Evolutionary conservation across 768 basidiomycete genomes (phyloP).

Genomic region (Hemileccinum impolitum): DNA sequence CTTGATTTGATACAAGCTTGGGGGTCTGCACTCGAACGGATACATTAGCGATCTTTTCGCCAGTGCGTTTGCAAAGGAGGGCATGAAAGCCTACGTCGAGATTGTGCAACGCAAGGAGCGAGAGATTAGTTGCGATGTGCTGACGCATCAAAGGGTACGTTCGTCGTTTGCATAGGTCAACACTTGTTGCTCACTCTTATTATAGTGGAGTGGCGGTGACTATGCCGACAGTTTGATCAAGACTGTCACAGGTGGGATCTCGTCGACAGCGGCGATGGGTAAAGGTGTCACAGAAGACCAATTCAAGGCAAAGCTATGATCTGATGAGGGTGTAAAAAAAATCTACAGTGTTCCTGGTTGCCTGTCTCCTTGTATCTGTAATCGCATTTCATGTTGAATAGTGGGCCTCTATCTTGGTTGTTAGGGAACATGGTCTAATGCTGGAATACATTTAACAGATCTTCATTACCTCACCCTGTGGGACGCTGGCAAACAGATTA

Average conservation of each 20-base stretch:
- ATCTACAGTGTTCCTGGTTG: not conserved
- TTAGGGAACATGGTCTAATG: not conserved
- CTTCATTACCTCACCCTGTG: conserved; percentile 2
- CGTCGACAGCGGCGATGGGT: conserved; percentile 99
- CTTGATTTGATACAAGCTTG: conserved; percentile 56
- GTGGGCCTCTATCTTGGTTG: not conserved
- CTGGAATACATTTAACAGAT: conserved; percentile 4
- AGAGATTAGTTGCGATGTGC: conserved; percentile 91
- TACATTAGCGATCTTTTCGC: conserved; percentile 96
- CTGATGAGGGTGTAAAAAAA: not conserved
- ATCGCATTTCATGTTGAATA: too few relatives aligned
- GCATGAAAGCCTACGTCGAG: conserved; percentile 99
- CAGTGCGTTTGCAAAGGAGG: conserved; percentile 81
- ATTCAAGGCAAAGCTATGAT: conserved; percentile 54
- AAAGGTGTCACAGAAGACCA: conserved; percentile 92
- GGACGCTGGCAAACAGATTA: not conserved
- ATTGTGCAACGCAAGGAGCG: conserved; percentile 89
- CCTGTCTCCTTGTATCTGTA: conserved; percentile 3
- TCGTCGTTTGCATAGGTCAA: not conserved
- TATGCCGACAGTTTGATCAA: conserved; percentile 89
- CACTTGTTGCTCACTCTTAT: conserved; percentile 14
- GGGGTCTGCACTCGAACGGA: conserved; percentile 94
- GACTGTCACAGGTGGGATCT: conserved; percentile 96
- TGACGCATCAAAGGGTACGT: conserved; percentile 92
- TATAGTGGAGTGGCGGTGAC: conserved; percentile 92